These are phyloP conservation scores for Bacterosira constricta DNA, from an alignment of 108 stramenopile species.

Conservation along the genomic window DNA sequence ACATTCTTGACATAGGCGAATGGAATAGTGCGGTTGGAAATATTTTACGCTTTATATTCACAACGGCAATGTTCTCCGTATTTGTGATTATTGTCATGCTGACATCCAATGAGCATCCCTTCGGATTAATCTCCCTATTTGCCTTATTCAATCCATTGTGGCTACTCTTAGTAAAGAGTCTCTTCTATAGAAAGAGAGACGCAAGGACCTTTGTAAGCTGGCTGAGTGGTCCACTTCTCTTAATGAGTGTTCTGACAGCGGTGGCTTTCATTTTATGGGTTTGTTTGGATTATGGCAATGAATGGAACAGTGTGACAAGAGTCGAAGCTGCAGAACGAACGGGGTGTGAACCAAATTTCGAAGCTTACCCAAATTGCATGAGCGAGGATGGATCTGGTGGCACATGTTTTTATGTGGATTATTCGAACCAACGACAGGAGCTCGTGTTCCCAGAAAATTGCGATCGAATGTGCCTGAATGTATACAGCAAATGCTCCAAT, in stretches of 20 bases:
- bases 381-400: constrained; percentile 21
- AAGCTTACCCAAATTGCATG: constrained; percentile 40
- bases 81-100: constrained; percentile 33
- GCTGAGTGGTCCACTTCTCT: constrained; percentile 53
- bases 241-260: constrained; percentile 14
- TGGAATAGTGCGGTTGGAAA: constrained; percentile 40
- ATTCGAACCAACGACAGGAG: constrained; percentile 5
- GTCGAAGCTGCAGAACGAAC: constrained; percentile 42
- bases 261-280: constrained; percentile 50
- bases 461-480: constrained; percentile 22
- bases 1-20: constrained; percentile 55
- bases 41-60: constrained; percentile 16
- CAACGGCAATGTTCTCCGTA: constrained; percentile 5
- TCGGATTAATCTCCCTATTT: constrained; percentile 57
- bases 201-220: constrained; percentile 49
- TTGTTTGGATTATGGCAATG: constrained; percentile 24
- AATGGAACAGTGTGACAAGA: constrained; percentile 49
- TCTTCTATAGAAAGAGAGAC: constrained; percentile 33
- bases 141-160: constrained; percentile 53
- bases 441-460: constrained; percentile 35
- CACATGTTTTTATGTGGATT: constrained; percentile 28
- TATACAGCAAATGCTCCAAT: constrained; percentile 54
- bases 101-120: constrained; percentile 44
- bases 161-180: constrained; percentile 44
- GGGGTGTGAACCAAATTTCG: constrained; percentile 50